A percentile compares a stretch with the other conserved stretches of the same genome.
Conservation (phyloP, 345 rosid species). For the Isatis tinctoria region DNA sequence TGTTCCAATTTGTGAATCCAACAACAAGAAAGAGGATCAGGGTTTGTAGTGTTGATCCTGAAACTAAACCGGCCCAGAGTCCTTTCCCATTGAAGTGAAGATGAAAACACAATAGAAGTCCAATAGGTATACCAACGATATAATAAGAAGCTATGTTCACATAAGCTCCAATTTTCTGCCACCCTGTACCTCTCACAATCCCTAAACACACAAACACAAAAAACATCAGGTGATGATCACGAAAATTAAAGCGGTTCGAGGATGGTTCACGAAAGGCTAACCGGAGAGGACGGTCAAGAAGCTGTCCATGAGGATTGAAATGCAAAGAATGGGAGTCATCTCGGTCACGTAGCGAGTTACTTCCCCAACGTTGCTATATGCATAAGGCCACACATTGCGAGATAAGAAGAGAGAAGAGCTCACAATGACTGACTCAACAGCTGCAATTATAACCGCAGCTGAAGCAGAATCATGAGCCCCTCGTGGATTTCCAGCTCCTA, state of each 20-base stretch:
- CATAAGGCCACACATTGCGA: conserved; percentile 35
- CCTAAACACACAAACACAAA: conserved; percentile 28
- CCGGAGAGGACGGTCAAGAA: conserved; percentile 27
- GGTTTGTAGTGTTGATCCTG: conserved; percentile 52
- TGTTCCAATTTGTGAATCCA: conserved; percentile 48
- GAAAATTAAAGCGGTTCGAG: not conserved
- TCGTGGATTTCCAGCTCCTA: conserved; percentile 33
- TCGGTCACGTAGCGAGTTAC: conserved; percentile 17
- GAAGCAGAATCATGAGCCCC: conserved; percentile 29
- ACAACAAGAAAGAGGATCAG: conserved; percentile 38
- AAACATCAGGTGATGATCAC: not conserved
- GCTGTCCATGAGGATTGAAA: conserved; percentile 34
- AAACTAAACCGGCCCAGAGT: conserved; percentile 51
- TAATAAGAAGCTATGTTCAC: conserved; percentile 59
- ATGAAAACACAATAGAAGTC: conserved; percentile 41
- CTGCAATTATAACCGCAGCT: conserved; percentile 30
- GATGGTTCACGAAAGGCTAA: conserved; percentile 9
- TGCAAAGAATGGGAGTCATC: conserved; percentile 35
- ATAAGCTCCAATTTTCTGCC: conserved; percentile 63
- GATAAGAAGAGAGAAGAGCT: conserved; percentile 25
- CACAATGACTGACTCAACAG: conserved; percentile 31
- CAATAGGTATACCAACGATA: conserved; percentile 50
- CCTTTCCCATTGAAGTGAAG: conserved; percentile 47
- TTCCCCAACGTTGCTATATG: conserved; percentile 32
- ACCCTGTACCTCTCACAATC: conserved; percentile 63